Evolutionary conservation across 2,329 filamentous ascomycete species (phyloP).

Genomic region (Coniochaeta sp.): DNA sequence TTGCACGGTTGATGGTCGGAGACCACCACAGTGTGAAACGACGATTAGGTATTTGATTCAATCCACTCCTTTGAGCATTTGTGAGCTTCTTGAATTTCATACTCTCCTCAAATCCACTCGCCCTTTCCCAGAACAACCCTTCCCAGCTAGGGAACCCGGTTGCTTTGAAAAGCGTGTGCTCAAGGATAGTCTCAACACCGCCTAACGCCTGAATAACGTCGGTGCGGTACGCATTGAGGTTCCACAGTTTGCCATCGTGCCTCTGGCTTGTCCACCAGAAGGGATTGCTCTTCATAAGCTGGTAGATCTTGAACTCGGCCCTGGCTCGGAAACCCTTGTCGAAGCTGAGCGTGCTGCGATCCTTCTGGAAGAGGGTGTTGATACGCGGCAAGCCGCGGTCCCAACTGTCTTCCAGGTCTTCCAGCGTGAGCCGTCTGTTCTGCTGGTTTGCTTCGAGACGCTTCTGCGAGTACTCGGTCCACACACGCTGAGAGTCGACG

Average conservation of each 20-base stretch:
- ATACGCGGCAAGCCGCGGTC: constrained; percentile 95
- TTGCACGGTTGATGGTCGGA: constrained; percentile 85
- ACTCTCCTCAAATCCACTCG: constrained; percentile 20
- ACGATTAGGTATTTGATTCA: constrained; percentile 98
- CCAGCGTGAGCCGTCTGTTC: constrained; percentile 86
- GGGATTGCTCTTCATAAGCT: constrained; percentile 97
- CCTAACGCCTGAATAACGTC: constrained; percentile 95
- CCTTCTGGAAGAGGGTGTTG: constrained; percentile 98
- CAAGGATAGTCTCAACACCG: constrained; percentile 95
- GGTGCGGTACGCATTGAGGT: constrained; percentile 88
- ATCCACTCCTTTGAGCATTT: constrained; percentile 90
- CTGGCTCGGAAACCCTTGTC: constrained; percentile 96
- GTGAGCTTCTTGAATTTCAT: constrained; percentile 99
- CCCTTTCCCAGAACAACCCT: constrained; percentile 82
- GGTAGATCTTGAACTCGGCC: constrained; percentile 96
- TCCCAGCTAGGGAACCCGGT: constrained; percentile 98
- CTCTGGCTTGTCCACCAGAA: constrained; percentile 99
- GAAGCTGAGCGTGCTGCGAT: constrained; percentile 91
- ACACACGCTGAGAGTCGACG: constrained; percentile 96
- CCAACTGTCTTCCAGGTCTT: constrained; percentile 97
- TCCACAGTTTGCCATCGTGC: constrained; percentile 97
- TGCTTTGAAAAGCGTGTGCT: constrained; percentile 94
- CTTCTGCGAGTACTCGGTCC: constrained; percentile 99
- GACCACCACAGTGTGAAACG: constrained; percentile 99
- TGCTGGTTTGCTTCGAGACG: constrained; percentile 94